A percentile compares a stretch with the other conserved stretches of the same genome.
These are phyloP conservation scores for Fusarium staphyleae DNA, from an alignment of 2,329 filamentous ascomycete genomes.

Conservation along the genomic window DNA sequence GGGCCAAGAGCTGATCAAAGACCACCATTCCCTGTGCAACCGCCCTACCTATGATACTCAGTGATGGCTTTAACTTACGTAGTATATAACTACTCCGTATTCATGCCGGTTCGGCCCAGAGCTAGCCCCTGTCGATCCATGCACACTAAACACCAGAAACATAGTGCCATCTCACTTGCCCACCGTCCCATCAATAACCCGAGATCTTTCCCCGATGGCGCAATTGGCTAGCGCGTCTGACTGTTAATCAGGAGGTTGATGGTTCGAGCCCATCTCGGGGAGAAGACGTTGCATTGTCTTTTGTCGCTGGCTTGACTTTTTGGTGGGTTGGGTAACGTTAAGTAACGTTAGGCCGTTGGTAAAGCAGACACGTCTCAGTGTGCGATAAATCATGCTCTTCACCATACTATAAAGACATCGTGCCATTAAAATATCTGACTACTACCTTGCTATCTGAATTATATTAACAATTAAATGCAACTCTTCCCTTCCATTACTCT, in stretches of 20 bases:
- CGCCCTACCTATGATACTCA: neutral
- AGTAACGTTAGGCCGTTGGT: too few relatives aligned
- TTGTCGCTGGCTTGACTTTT: neutral
- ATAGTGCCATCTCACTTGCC: neutral
- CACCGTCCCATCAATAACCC: neutral
- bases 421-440: too few relatives aligned
- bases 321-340: too few relatives aligned
- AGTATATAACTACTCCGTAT: too few relatives aligned
- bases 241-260: slow-evolving; percentile 47
- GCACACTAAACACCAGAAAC: neutral
- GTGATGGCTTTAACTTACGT: too few relatives aligned
- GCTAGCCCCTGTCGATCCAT: neutral
- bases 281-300: neutral
- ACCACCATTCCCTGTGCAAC: neutral
- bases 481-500: too few relatives aligned
- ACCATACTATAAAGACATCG: too few relatives aligned
- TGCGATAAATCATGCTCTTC: too few relatives aligned
- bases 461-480: too few relatives aligned
- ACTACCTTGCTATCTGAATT: too few relatives aligned
- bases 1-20: neutral
- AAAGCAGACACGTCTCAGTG: too few relatives aligned
- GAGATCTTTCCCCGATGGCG: slow-evolving; percentile 45
- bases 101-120: too few relatives aligned
- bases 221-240: slow-evolving; percentile 67
- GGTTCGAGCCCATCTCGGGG: neutral